Evolutionary conservation across 225 moss, liverwort and hornwort genomes (phyloP).

Genomic region (Bryoerythrophyllum caledonicum): DNA sequence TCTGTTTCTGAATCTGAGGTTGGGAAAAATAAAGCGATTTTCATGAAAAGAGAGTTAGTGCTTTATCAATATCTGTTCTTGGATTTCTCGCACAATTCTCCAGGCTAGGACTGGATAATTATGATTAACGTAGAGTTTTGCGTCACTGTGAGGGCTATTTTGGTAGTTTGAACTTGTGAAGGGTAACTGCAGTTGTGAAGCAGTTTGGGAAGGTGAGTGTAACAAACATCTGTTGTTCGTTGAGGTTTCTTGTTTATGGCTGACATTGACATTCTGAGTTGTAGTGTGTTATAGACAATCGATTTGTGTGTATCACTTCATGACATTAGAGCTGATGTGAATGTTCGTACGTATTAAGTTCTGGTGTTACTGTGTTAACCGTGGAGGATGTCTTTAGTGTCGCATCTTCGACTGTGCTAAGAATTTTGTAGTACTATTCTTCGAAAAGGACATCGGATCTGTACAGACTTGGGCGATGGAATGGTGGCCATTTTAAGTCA

Average conservation of each 20-base stretch:
- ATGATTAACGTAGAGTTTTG: background rate
- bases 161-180: conserved; percentile 13
- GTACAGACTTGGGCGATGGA: background rate
- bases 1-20: background rate
- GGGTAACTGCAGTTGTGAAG: conserved; percentile 11
- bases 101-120: background rate
- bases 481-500: background rate
- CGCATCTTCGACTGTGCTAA: background rate
- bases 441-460: background rate
- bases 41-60: background rate
- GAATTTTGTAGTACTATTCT: background rate
- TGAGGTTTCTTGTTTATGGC: background rate
- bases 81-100: background rate
- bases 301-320: background rate
- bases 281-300: background rate
- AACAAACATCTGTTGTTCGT: background rate
- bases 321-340: background rate
- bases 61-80: background rate
- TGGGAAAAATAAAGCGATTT: background rate
- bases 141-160: background rate
- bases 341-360: background rate
- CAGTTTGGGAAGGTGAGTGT: conserved; percentile 12
- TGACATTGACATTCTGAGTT: background rate
- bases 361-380: background rate
- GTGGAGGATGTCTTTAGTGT: background rate